A percentile compares a stretch with the other conserved stretches of the same genome.
phyloP scores from a whole-genome alignment of 306 rosid genomes.

The Crataegus laevigata region DNA sequence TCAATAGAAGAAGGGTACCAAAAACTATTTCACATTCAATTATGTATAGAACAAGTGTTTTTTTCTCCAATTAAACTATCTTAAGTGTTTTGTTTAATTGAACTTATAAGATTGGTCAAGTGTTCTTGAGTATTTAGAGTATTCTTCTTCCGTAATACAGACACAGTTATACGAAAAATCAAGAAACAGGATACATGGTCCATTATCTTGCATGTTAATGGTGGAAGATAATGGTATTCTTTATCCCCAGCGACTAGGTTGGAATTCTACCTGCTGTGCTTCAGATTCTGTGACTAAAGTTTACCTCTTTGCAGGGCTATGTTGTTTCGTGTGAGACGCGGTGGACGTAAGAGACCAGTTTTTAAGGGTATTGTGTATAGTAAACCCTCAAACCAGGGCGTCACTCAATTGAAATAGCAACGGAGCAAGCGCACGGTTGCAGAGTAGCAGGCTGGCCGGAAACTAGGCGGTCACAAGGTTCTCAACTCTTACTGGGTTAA shows the following conservation, averaged over 20 bases:
- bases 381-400: slow-evolving; percentile 82
- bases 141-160: not conserved
- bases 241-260: not conserved
- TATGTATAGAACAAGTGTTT: too few relatives aligned
- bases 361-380: slow-evolving; percentile 85
- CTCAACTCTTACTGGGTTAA: slow-evolving; percentile 22
- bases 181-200: not conserved
- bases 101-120: not conserved
- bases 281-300: not conserved
- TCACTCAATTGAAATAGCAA: slow-evolving; percentile 70
- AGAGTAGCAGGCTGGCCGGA: slow-evolving; percentile 7
- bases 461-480: slow-evolving; percentile 5
- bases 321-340: slow-evolving; percentile 74
- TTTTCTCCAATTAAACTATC: too few relatives aligned
- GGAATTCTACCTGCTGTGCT: not conserved
- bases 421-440: slow-evolving; percentile 54
- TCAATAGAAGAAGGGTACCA: too few relatives aligned
- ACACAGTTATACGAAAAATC: not conserved
- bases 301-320: slow-evolving; percentile 41
- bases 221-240: not conserved
- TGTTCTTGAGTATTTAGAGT: not conserved
- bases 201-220: not conserved
- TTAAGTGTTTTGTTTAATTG: too few relatives aligned
- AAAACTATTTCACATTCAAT: too few relatives aligned
- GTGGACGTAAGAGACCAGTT: slow-evolving; percentile 84